Evolutionary conservation across 805 yeast species (phyloP), one percentile per base, ranked within the genome.

Genomic region (Suhomyces prunicola): DNA sequence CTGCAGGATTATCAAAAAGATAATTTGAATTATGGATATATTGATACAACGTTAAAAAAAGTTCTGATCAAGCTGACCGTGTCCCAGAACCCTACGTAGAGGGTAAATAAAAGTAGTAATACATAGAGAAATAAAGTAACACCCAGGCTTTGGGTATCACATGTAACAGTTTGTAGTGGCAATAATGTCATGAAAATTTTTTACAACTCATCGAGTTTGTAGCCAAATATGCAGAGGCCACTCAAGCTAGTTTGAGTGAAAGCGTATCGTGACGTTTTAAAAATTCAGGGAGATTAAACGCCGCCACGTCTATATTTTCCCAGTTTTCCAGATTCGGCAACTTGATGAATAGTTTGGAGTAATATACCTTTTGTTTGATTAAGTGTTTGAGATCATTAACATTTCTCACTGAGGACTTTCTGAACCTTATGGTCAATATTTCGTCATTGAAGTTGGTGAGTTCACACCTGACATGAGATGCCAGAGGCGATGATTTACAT

Each of bases 271-370:
- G 54, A 46, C 46, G 41, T 39, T 57, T 57, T 44, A 69, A 50
- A 42, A 51, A 55, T 24, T 61, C 65, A 36, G 54, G 26, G 12
- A 62, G 50, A 36, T 65, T 59, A n/a, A 63, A 55, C 15, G 62
- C 62, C 6, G 62, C 54, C 13, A 55, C 53, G 45, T 72, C 76
- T 40, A 72, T 58, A 50, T 64, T 67, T 50, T 65, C 67, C 53
- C 60, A 71, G 36, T 54, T 54, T 5, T 52, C 62, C 41, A 48
- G 51, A 19, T 64, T 59, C 2, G 67, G 65, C 19, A 68, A 50
- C 39, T 61, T 58, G 27, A 72, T 64, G 50, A 55, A 65, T 45
- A 72, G 60, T 31, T 67, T 63, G 29, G 58, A 62, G 52, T 59
- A 70, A 27, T 62, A 61, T 8, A 66, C 52, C 54, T 65, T 66